Conservation (phyloP, 2,329 filamentous ascomycete species). For the Aspergillus sp. region DNA sequence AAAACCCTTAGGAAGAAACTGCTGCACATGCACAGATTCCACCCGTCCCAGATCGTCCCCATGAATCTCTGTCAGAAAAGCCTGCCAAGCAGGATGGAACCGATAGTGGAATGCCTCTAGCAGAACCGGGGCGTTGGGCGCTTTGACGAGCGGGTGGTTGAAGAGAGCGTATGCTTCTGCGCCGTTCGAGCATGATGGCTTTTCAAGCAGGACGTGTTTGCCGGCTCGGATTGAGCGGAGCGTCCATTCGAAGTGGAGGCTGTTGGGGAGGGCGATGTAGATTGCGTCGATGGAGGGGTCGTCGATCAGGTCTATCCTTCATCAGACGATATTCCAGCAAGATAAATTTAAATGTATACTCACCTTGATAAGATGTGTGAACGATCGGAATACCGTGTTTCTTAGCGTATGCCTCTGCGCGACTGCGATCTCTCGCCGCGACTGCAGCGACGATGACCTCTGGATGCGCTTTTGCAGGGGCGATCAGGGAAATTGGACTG, state of each 20-base stretch:
- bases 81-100: constrained; percentile 47
- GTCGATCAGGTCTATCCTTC: constrained; percentile 23
- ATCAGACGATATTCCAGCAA: no score
- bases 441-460: constrained; percentile 51
- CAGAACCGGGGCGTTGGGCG: constrained; percentile 39
- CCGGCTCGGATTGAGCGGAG: constrained; percentile 44
- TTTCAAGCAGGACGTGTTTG: constrained; percentile 55
- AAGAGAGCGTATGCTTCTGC: constrained; percentile 45
- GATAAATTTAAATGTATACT: constrained; percentile 29
- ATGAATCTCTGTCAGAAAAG: constrained; percentile 29
- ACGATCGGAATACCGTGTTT: constrained; percentile 45
- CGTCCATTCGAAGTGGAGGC: constrained; percentile 43
- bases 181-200: constrained; percentile 46
- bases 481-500: constrained; percentile 23
- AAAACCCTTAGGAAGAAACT: constrained; percentile 29
- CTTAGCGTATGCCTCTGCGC: constrained; percentile 47
- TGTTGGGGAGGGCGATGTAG: constrained; percentile 47
- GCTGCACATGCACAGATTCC: constrained; percentile 33
- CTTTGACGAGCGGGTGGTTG: constrained; percentile 21
- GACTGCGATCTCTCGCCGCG: constrained; percentile 46
- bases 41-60: constrained; percentile 13
- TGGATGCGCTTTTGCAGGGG: constrained; percentile 49
- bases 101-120: constrained; percentile 52
- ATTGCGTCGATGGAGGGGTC: constrained; percentile 25
- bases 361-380: constrained; percentile 37